Percentiles rank a stretch among this genome's conserved stretches.
phyloP scores from a whole-genome alignment of 345 rosid species.

The Brassica napus region Da-Ae NC_063447.1:22464501-22465000 shows the following conservation, averaged over 20 bases:
- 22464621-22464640: conserved; percentile 7
- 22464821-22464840: neutral
- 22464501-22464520: neutral
- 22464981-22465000: no score
- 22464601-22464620: neutral
- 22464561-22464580: neutral
- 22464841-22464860: neutral
- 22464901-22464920: neutral
- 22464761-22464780: neutral
- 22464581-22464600: neutral
- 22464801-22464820: neutral
- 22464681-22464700: neutral
- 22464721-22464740: conserved; percentile 2
- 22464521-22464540: neutral
- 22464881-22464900: neutral
- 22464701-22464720: neutral
- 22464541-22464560: neutral
- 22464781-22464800: neutral
- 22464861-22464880: neutral
- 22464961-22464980: no score
- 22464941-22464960: no score
- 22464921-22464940: no score
- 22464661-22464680: neutral
- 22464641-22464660: neutral
- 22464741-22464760: neutral